Conservation (phyloP, 2,329 filamentous ascomycete species). For the Aspergillus novoparasiticus region DNA sequence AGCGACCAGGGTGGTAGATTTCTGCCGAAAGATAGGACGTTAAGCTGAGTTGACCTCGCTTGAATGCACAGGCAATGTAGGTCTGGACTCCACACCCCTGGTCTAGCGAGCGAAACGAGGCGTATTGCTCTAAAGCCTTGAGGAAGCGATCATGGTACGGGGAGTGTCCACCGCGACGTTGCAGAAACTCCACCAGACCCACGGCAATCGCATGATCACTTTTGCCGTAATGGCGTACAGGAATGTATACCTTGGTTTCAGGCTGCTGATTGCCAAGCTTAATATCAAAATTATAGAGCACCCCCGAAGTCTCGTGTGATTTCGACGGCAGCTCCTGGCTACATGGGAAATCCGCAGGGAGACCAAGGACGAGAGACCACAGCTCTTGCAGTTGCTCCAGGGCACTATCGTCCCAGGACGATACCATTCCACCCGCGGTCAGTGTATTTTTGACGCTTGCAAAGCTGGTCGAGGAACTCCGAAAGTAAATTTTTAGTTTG, state of each 20-base stretch:
- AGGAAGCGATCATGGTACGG: not conserved
- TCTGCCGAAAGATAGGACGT: conserved; percentile 5
- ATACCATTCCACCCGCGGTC: not conserved
- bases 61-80: conserved; percentile 5
- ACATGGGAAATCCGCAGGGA: not conserved
- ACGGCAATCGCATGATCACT: conserved; percentile 3
- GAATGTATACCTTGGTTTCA: conserved; percentile 11
- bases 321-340: not conserved
- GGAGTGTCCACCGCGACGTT: not conserved
- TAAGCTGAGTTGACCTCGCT: not conserved
- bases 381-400: conserved; percentile 4
- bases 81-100: conserved; percentile 3
- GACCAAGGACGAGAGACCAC: not conserved
- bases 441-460: not conserved
- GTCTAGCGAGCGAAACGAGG: conserved; percentile 3
- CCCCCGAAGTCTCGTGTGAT: not conserved
- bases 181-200: conserved; percentile 1
- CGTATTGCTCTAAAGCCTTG: not conserved
- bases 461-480: not conserved
- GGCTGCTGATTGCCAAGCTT: conserved; percentile 1
- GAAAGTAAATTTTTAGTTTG: not conserved
- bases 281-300: conserved; percentile 10
- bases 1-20: not conserved
- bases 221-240: conserved; percentile 7
- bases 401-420: not conserved